Base-by-base conservation (phyloP, 805 yeast genomes). In the Yamadazyma laniorum region DNA sequence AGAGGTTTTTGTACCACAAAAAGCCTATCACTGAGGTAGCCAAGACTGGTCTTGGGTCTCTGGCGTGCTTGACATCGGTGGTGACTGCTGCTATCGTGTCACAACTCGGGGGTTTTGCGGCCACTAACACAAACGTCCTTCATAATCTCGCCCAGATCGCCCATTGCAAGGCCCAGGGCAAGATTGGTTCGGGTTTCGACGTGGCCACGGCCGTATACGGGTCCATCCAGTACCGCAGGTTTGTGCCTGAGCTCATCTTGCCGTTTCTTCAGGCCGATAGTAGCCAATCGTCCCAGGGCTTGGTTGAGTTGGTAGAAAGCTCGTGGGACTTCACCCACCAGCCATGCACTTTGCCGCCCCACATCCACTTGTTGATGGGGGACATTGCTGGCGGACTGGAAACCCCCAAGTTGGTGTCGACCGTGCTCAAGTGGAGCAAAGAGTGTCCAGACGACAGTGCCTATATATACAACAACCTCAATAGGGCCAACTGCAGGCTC, bases 141-240 rank as follows among this genome's bases (percentile, higher is more conserved):
- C 98, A 93, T 58, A 91, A 88, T 51, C 61, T 88, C 18, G 78
- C 96, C 0, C 99, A 93, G 58, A 68, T 86, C 6, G 83, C 95
- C 0, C 99, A 93, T 59, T 90, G 96, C 58, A 74, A 78, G 40
- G 98, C 99, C 3, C 99, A 93, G 59, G 86, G 87, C 22, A 93
- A 93, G 59, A 81, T 93, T 18, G 99, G 99, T 0, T 88, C 96
- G 3, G 99, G 99, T 0, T 93, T 93, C 60, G 99, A 93, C 56
- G 95, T 93, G 29, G 98, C 96, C 0, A 82, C 97, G 18, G 99
- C 99, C 0, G 82, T 86, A 0, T 91, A 74, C 59, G 99, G 99
- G 1, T 85, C 96, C 0, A 83, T 90, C 32, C 72, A 80, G 5
- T 93, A 93, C 59, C 72, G 77, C 30, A 69, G 99, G 43, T 93